A percentile compares a stretch with the other conserved stretches of the same genome.
phyloP scores from a whole-genome alignment of 768 basidiomycete species.

The Brasilioporus rufonigricans region DNA sequence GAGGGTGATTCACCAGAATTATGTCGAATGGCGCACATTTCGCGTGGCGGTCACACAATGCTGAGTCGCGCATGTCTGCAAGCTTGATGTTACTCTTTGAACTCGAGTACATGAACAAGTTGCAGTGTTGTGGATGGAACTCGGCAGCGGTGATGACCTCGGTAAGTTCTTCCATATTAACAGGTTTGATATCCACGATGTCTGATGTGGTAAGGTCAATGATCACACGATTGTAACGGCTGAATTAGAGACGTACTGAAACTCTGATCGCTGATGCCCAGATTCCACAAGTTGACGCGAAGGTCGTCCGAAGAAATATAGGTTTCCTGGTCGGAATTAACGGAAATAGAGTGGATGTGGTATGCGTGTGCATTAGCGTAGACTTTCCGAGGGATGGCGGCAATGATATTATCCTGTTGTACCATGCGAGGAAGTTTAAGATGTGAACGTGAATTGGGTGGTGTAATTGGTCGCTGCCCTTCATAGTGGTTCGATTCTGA shows the following conservation, averaged over 20 bases:
- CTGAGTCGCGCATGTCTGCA: constrained; percentile 98
- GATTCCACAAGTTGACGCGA: constrained; percentile 96
- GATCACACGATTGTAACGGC: background rate
- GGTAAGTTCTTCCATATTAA: constrained; percentile 99
- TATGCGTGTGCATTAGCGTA: constrained; percentile 99
- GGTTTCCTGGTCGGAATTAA: constrained; percentile 99
- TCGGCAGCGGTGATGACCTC: constrained; percentile 99
- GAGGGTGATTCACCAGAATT: background rate
- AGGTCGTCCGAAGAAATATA: constrained; percentile 99
- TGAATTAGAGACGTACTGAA: constrained; percentile 71
- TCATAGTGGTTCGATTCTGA: constrained; percentile 94
- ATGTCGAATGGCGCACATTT: constrained; percentile 66
- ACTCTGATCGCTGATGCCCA: constrained; percentile 97
- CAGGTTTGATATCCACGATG: constrained; percentile 99
- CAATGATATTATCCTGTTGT: constrained; percentile 96
- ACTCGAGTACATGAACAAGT: constrained; percentile 99
- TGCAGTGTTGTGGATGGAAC: constrained; percentile 97
- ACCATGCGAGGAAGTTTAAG: constrained; percentile 89
- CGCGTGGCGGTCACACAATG: constrained; percentile 92
- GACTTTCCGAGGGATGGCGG: constrained; percentile 97
- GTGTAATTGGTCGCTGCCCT: constrained; percentile 66
- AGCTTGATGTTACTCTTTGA: constrained; percentile 99
- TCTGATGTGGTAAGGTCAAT: constrained; percentile 47
- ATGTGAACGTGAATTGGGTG: constrained; percentile 55
- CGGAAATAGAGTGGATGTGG: constrained; percentile 99